A percentile compares a stretch with the other conserved stretches of the same genome.
Evolutionary conservation across 2,329 filamentous ascomycete genomes (phyloP).

Genomic region (Lecanicillium sp.): DNA sequence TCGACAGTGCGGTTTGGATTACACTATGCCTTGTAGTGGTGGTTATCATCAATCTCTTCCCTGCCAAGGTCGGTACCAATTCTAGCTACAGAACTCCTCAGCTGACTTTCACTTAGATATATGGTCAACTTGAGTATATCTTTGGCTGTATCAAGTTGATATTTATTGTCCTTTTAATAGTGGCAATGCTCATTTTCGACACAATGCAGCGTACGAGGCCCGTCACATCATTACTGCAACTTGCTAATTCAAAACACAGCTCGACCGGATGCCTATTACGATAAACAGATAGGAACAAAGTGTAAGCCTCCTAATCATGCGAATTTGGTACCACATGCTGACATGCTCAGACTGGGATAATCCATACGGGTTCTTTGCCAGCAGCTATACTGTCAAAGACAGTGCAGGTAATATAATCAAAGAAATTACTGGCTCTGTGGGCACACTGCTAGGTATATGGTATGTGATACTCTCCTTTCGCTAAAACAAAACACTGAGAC

Average conservation of each 20-base stretch:
- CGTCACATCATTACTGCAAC: not conserved
- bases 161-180: constrained; percentile 25
- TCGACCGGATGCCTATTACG: constrained; percentile 25
- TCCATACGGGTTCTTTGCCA: constrained; percentile 30
- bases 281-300: constrained; percentile 22
- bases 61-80: constrained; percentile 22
- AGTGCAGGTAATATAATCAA: constrained; percentile 10
- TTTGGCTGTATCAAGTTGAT: constrained; percentile 28
- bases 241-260: constrained; percentile 16
- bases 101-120: constrained; percentile 11
- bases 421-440: constrained; percentile 22
- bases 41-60: constrained; percentile 25
- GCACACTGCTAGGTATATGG: constrained; percentile 30
- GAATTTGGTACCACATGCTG: no score
- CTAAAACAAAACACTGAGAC: not conserved
- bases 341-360: not conserved
- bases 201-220: constrained; percentile 22
- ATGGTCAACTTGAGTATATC: constrained; percentile 28
- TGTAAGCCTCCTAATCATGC: no score
- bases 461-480: constrained; percentile 12
- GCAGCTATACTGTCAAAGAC: constrained; percentile 21
- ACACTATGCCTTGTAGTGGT: constrained; percentile 25
- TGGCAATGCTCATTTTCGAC: constrained; percentile 28
- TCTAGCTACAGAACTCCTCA: not conserved
- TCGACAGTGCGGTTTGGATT: constrained; percentile 29